A percentile compares a stretch with the other conserved stretches of the same genome.
These are phyloP conservation scores for Candida caryicola DNA, from an alignment of 805 yeast genomes.

Conservation along the genomic window DNA sequence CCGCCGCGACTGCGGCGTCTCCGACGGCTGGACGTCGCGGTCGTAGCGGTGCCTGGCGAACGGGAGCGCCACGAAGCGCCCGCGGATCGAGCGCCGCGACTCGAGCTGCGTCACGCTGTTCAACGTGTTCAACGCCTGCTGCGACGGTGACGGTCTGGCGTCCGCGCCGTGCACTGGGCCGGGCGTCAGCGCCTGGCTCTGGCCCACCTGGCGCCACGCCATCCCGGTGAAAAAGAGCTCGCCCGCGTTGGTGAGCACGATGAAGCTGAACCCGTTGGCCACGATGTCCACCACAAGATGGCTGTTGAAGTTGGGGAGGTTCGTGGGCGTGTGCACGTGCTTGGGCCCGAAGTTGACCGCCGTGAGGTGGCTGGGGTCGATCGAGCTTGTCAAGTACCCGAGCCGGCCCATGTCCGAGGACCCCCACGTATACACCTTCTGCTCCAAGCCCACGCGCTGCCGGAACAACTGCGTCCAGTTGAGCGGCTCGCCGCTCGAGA, in stretches of 20 bases:
- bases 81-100: slow-evolving; percentile 11
- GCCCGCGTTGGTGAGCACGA: slow-evolving; percentile 55
- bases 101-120: background rate
- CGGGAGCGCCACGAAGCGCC: slow-evolving; percentile 10
- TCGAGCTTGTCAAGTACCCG: slow-evolving; percentile 36
- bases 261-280: slow-evolving; percentile 66
- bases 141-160: slow-evolving; percentile 15
- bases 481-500: slow-evolving; percentile 22
- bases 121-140: slow-evolving; percentile 6
- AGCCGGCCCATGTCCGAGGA: slow-evolving; percentile 41
- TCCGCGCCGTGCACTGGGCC: slow-evolving; percentile 24
- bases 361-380: slow-evolving; percentile 20
- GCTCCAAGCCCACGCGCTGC: slow-evolving; percentile 30
- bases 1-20: slow-evolving; percentile 9
- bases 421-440: slow-evolving; percentile 54
- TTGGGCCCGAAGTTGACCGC: slow-evolving; percentile 16
- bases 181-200: slow-evolving; percentile 19
- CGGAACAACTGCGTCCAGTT: slow-evolving; percentile 52
- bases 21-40: slow-evolving; percentile 2
- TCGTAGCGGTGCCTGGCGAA: slow-evolving; percentile 8
- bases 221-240: slow-evolving; percentile 53
- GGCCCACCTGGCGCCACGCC: slow-evolving; percentile 18
- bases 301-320: slow-evolving; percentile 33
- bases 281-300: slow-evolving; percentile 44
- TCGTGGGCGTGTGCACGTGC: slow-evolving; percentile 38